Evolutionary conservation across 495 filamentous ascomycete species (phyloP).

Genomic region (Haplographium delicatum): DNA sequence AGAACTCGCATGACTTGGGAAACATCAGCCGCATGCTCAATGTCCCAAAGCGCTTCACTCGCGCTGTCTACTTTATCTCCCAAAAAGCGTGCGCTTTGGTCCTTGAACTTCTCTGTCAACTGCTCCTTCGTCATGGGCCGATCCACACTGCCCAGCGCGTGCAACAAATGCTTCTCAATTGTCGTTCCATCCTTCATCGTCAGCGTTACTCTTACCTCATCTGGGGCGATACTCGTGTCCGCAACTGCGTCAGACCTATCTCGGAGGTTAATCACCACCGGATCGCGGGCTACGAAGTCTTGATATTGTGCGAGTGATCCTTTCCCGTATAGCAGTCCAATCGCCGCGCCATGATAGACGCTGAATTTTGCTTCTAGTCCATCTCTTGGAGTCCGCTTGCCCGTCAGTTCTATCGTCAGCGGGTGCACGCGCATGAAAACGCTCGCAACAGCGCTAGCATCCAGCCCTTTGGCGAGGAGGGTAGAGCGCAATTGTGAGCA

Average conservation of each 20-base stretch:
- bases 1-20: too few relatives aligned
- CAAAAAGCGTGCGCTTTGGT: constrained; percentile 31
- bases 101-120: constrained; percentile 42
- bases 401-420: constrained; percentile 47
- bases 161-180: constrained; percentile 40
- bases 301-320: constrained; percentile 45
- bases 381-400: constrained; percentile 42
- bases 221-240: constrained; percentile 33
- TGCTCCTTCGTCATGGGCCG: constrained; percentile 40
- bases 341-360: constrained; percentile 45
- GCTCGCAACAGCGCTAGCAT: constrained; percentile 27
- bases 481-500: constrained; percentile 40
- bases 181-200: constrained; percentile 30
- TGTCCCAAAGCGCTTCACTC: not conserved
- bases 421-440: constrained; percentile 42
- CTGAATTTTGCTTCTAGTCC: constrained; percentile 51
- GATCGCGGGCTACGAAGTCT: constrained; percentile 37
- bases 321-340: constrained; percentile 45
- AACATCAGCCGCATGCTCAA: constrained; percentile 10
- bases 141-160: constrained; percentile 47
- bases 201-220: constrained; percentile 38
- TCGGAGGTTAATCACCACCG: constrained; percentile 33
- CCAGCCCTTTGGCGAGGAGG: constrained; percentile 23
- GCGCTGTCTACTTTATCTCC: constrained; percentile 14
- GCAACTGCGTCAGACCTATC: constrained; percentile 38